Evolutionary conservation across 2,329 filamentous ascomycete genomes (phyloP), one percentile per base, ranked within the genome.

Genomic region (Dichotomopilus funicola): DNA sequence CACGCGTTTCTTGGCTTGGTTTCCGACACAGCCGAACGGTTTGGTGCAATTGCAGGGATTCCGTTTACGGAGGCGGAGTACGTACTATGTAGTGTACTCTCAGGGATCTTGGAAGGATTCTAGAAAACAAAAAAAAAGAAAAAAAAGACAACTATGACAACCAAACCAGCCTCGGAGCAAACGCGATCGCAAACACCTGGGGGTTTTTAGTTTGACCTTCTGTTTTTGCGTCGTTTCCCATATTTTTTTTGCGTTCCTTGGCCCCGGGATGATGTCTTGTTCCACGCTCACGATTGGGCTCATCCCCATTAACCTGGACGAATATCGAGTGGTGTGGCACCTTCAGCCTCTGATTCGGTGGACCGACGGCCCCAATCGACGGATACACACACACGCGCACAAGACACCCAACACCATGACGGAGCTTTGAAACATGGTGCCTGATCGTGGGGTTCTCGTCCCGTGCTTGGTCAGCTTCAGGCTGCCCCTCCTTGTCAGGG

Each of bases 21-120:
- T 56, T 53, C 58, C 60, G 57, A 55, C 59, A 44, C 50, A 56
- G 59, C 60, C 58, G 58, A 54, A 53, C 54, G 56, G 56, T 56
- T 57, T 44, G 11, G 13, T n/a, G 52, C 49, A 46, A 51, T 31
- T 19, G 44, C 53, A 54, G 54, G 54, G 52, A 48, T 54, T 13
- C 5, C 40, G 41, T 51, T 55, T 59, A 59, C 40, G 61, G 57
- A 59, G 59, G 59, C 53, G 54, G 55, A 49, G 57, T 27, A 38
- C 45, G 19, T 12, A 38, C 31, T 38, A 2, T 38, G 37, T 38
- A 38, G 8, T 38, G 37, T 38, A 38, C 37, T 38, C 6, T 42
- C 40, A 13, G 40, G 54, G 49, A 54, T 53, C 34, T 44, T 41
- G 49, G 59, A 62, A 62, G 49, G 49, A 53, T 62, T 61, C 61